Evolutionary conservation across 345 rosid species (phyloP), one percentile per base, ranked within the genome.

Genomic region (Brassica rapa): DNA sequence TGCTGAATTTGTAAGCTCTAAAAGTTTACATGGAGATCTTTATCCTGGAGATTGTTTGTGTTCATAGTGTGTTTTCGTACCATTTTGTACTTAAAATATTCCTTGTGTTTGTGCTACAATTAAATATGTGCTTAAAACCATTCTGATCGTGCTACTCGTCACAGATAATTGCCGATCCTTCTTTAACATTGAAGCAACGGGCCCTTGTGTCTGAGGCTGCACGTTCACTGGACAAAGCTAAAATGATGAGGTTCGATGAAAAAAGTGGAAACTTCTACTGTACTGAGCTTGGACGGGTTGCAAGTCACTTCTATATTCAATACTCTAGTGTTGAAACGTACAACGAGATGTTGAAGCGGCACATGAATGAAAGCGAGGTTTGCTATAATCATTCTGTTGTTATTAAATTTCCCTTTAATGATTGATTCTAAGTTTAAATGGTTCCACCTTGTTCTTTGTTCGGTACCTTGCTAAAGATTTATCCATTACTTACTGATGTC

Each of bases 161-260:
- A 55, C 91, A 94, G 98, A 89, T 91, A 59, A 83, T 94, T 70
- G 97, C 92, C 32, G 98, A 92, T 88, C 97, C 98, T 70, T 86
- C 93, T 78, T 84, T 92, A 85, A 77, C 87, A 71, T 78, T 86
- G 76, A 94, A 92, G 86, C 95, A 88, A 85, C 88, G 98, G 78
- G 91, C 93, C 80, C 88, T 94, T 74, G 87, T 94, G 78, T 81
- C 93, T 56, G 97, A 94, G 86, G 98, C 98, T 83, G 98, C 97
- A 68, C 95, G 98, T 74, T 83, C 97, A 69, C 97, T 94, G 51
- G 98, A 94, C 83, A 92, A 88, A 81, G 98, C 98, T 69, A 94
- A 94, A 85, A 94, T 94, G 98, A 94, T 94, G 98, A 87, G 97
- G 72, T 94, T 94, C 83, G 95, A 94, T 84, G 98, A 94, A 84